These are phyloP conservation scores for Xylaria cubensis DNA, from an alignment of 495 filamentous ascomycete species.

Conservation along the genomic window DNA sequence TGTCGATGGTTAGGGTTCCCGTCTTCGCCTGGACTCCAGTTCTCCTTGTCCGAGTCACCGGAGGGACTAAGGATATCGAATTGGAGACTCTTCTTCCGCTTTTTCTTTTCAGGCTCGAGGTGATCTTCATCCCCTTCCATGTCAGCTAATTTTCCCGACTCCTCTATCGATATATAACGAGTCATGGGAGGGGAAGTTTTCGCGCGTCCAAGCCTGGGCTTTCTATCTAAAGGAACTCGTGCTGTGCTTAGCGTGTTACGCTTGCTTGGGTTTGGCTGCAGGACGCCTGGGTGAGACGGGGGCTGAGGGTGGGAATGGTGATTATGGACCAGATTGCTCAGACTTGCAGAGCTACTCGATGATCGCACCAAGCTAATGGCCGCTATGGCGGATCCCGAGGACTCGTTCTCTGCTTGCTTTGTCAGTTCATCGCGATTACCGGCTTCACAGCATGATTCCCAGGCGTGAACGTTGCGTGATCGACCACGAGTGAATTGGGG, in stretches of 20 bases:
- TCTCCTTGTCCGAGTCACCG: slow-evolving; percentile 90
- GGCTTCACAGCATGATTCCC: slow-evolving; percentile 82
- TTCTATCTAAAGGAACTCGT: slow-evolving; percentile 61
- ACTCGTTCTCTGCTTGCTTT: slow-evolving; percentile 73
- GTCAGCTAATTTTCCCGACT: slow-evolving; percentile 8
- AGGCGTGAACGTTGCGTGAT: slow-evolving; percentile 80
- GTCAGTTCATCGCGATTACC: slow-evolving; percentile 75
- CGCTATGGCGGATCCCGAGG: slow-evolving; percentile 71
- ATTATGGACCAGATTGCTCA: slow-evolving; percentile 41
- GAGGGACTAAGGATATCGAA: slow-evolving; percentile 40
- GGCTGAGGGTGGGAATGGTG: slow-evolving; percentile 44
- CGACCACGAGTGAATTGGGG: slow-evolving; percentile 64
- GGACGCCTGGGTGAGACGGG: slow-evolving; percentile 41
- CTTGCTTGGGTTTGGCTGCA: slow-evolving; percentile 61
- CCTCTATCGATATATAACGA: slow-evolving; percentile 13
- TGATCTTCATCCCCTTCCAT: slow-evolving; percentile 27
- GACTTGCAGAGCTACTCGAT: slow-evolving; percentile 57
- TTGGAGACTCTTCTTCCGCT: slow-evolving; percentile 42
- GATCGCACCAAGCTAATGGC: slow-evolving; percentile 77
- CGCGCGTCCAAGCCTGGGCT: slow-evolving; percentile 68
- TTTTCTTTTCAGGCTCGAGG: slow-evolving; percentile 40
- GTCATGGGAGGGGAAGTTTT: slow-evolving; percentile 28
- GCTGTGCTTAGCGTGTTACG: slow-evolving; percentile 63
- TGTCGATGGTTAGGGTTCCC: slow-evolving; percentile 49
- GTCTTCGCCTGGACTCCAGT: slow-evolving; percentile 70